phyloP scores from a whole-genome alignment of 2,329 filamentous ascomycete genomes.

The Claviceps spartinae region DNA sequence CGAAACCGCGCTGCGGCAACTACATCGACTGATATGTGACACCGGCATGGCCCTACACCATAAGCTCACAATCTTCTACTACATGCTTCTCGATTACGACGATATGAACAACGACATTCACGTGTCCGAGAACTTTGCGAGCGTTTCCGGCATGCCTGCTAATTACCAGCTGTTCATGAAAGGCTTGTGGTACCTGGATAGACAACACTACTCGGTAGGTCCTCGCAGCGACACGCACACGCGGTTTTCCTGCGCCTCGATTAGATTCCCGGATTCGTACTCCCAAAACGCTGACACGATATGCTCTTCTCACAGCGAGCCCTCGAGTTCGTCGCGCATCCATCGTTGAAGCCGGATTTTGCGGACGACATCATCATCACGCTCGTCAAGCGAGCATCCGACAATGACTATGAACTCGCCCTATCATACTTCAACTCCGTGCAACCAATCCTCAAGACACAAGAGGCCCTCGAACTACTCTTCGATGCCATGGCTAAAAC shows the following conservation, averaged over 20 bases:
- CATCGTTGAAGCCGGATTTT: constrained; percentile 67
- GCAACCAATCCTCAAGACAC: constrained; percentile 55
- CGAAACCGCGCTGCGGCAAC: constrained; percentile 50
- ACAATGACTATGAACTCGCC: constrained; percentile 45
- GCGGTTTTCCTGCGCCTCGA: too few relatives aligned
- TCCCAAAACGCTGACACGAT: background rate
- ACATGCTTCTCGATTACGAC: constrained; percentile 65
- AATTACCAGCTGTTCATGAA: constrained; percentile 73
- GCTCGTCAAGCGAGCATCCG: constrained; percentile 46
- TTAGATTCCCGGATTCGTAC: background rate
- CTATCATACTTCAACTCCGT: constrained; percentile 69
- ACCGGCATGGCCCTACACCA: constrained; percentile 54
- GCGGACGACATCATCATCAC: constrained; percentile 66
- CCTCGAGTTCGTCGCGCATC: constrained; percentile 64
- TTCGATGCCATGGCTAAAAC: constrained; percentile 55
- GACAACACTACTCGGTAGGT: constrained; percentile 48
- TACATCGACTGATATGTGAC: constrained; percentile 58
- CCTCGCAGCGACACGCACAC: background rate
- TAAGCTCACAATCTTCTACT: constrained; percentile 74
- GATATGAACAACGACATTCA: constrained; percentile 35
- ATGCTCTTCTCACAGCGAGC: constrained; percentile 36
- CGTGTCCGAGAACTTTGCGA: constrained; percentile 43
- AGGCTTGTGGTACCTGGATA: constrained; percentile 70
- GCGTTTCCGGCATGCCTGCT: constrained; percentile 50
- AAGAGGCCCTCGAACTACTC: constrained; percentile 48